phyloP scores from a whole-genome alignment of 2,329 filamentous ascomycete species.

The Xylariomycetidae sp. region DNA sequence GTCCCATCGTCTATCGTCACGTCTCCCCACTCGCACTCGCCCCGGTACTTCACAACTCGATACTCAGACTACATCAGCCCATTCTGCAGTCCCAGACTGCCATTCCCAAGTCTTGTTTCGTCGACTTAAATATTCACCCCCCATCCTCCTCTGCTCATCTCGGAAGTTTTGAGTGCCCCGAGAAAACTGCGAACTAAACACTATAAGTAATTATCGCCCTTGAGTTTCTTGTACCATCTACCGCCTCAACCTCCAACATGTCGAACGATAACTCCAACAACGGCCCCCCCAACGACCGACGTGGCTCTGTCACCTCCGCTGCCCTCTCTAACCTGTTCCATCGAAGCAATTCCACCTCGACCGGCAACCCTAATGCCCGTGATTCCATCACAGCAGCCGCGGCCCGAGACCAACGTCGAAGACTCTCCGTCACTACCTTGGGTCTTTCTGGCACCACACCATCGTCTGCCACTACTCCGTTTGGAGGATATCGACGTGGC shows the following conservation, averaged over 20 bases:
- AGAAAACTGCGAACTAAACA: too few species aligned
- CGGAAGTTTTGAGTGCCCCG: too few species aligned
- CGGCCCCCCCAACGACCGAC: conserved; percentile 34
- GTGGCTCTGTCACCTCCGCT: conserved; percentile 53
- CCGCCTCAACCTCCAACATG: conserved; percentile 23
- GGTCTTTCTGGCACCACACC: conserved; percentile 70
- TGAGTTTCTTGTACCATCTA: too few species aligned
- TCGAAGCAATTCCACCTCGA: conserved; percentile 48
- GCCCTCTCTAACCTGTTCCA: conserved; percentile 56
- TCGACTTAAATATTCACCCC: too few species aligned
- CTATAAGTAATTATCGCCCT: too few species aligned
- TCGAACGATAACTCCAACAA: conserved; percentile 24
- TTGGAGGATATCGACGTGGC: conserved; percentile 54
- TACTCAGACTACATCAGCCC: too few species aligned
- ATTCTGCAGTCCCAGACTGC: too few species aligned
- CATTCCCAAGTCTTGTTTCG: too few species aligned
- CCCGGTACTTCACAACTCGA: too few species aligned
- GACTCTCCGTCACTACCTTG: conserved; percentile 69
- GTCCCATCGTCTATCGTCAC: too few species aligned
- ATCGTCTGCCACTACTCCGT: conserved; percentile 43
- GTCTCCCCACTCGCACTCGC: too few species aligned
- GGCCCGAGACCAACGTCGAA: conserved; percentile 50
- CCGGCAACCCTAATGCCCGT: conserved; percentile 25
- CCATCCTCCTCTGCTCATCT: too few species aligned
- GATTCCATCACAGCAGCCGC: conserved; percentile 20